phyloP scores from a whole-genome alignment of 23 red algal genomes.

The Gracilaria gracilis region DNA sequence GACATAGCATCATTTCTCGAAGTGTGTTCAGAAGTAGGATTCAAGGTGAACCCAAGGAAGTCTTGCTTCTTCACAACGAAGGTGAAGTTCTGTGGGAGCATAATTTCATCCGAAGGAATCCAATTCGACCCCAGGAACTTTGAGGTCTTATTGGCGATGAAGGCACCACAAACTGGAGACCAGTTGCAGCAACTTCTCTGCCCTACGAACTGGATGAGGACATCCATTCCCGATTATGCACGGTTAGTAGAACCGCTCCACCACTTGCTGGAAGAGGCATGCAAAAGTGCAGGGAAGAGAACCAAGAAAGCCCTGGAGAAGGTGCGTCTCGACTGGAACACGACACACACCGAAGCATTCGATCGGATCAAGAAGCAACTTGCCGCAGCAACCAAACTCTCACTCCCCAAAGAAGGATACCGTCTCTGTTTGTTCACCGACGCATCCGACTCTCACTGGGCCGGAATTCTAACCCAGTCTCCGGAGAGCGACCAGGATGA shows the following conservation, averaged over 20 bases:
- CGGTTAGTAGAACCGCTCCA: background rate
- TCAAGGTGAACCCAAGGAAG: slow-evolving; percentile 44
- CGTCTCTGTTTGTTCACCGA: slow-evolving; percentile 57
- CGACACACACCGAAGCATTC: background rate
- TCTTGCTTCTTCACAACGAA: slow-evolving; percentile 4
- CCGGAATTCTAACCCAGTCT: too few relatives aligned
- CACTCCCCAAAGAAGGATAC: too few relatives aligned
- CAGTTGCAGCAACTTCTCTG: background rate
- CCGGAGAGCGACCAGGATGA: too few relatives aligned
- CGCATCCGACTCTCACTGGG: slow-evolving; percentile 31
- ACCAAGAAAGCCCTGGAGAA: slow-evolving; percentile 1
- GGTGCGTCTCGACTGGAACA: background rate
- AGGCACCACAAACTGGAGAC: too few relatives aligned
- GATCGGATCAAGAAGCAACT: background rate
- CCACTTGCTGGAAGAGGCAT: too few relatives aligned
- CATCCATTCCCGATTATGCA: slow-evolving; percentile 11
- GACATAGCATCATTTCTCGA: background rate
- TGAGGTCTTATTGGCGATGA: too few relatives aligned
- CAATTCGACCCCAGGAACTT: slow-evolving; percentile 22
- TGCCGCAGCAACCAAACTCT: background rate
- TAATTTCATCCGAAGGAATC: slow-evolving; percentile 25
- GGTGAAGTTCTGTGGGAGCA: slow-evolving; percentile 34
- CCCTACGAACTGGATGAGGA: slow-evolving; percentile 32
- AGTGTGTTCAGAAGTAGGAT: background rate
- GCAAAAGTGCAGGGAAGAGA: slow-evolving; percentile 34